Conservation (phyloP, 1,284 basidiomycete species). For the Papiliotrema nemorosa region DNA sequence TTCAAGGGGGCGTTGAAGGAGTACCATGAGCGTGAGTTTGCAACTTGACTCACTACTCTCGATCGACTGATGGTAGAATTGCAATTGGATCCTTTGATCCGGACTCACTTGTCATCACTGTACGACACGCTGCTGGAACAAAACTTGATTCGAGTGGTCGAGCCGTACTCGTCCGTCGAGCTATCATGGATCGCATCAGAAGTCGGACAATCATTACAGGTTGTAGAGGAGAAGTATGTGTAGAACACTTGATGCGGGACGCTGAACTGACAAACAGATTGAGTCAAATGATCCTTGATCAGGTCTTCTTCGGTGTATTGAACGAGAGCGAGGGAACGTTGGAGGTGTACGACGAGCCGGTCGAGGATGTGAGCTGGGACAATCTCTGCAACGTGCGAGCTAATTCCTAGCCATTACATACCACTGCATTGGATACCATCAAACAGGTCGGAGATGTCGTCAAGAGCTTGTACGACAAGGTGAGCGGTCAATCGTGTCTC, state of each 20-base stretch:
- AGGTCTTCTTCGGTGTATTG: conserved; percentile 87
- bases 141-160: conserved; percentile 88
- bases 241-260: background rate
- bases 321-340: conserved; percentile 93
- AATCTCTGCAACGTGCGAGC: background rate
- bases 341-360: conserved; percentile 79
- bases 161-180: conserved; percentile 91
- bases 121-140: conserved; percentile 96
- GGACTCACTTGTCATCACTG: conserved; percentile 84
- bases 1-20: conserved; percentile 85
- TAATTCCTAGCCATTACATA: conserved; percentile 67
- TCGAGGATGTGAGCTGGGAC: conserved; percentile 65
- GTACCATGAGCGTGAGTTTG: conserved; percentile 74
- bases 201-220: conserved; percentile 83
- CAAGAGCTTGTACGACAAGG: conserved; percentile 85
- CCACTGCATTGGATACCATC: conserved; percentile 79
- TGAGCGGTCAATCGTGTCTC: conserved; percentile 28
- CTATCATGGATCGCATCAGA: conserved; percentile 81
- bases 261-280: conserved; percentile 47
- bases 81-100: conserved; percentile 88
- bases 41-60: no score
- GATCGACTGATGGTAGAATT: conserved; percentile 62
- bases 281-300: conserved; percentile 97
- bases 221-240: conserved; percentile 86
- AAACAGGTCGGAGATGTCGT: conserved; percentile 89